A percentile compares a stretch with the other conserved stretches of the same genome.
phyloP scores from a whole-genome alignment of 495 filamentous ascomycete genomes.

The Daldinia childiae region DNA sequence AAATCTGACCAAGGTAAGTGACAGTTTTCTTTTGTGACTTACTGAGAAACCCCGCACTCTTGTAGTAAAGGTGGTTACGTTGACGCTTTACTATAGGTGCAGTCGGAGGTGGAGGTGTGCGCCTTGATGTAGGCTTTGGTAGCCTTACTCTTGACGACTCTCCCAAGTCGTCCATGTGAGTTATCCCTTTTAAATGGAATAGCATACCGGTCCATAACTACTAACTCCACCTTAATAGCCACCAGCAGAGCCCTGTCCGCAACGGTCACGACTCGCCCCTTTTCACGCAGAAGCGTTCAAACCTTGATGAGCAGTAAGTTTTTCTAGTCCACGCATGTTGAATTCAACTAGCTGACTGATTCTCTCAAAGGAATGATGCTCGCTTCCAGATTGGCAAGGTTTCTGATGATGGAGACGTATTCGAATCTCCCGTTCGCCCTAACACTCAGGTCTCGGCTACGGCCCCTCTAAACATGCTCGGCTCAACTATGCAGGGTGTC shows the following conservation, averaged over 20 bases:
- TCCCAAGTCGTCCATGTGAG: constrained; percentile 3
- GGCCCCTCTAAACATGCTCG: neutral
- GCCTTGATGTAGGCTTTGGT: constrained; percentile 19
- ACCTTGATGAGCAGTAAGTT: constrained; percentile 17
- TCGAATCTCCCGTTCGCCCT: constrained; percentile 10
- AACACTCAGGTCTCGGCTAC: neutral
- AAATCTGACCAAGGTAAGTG: constrained; percentile 37
- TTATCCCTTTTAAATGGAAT: neutral
- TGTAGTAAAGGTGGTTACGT: neutral
- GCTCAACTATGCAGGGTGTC: constrained; percentile 27
- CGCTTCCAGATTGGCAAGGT: constrained; percentile 20
- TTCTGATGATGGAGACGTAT: constrained; percentile 21
- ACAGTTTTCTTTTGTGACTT: neutral
- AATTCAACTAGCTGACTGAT: constrained; percentile 5
- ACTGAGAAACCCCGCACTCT: neutral
- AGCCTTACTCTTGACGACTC: constrained; percentile 18
- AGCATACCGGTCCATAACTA: neutral
- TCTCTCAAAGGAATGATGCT: neutral
- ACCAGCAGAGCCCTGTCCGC: neutral
- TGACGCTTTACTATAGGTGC: constrained; percentile 20
- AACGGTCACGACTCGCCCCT: constrained; percentile 5
- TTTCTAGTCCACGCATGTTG: neutral
- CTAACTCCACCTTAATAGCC: constrained; percentile 13
- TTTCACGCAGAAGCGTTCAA: neutral
- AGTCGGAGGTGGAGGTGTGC: constrained; percentile 16